These are phyloP conservation scores for Solanum virginianum DNA, from an alignment of 257 asterid genomes.

Conservation along the genomic window DNA sequence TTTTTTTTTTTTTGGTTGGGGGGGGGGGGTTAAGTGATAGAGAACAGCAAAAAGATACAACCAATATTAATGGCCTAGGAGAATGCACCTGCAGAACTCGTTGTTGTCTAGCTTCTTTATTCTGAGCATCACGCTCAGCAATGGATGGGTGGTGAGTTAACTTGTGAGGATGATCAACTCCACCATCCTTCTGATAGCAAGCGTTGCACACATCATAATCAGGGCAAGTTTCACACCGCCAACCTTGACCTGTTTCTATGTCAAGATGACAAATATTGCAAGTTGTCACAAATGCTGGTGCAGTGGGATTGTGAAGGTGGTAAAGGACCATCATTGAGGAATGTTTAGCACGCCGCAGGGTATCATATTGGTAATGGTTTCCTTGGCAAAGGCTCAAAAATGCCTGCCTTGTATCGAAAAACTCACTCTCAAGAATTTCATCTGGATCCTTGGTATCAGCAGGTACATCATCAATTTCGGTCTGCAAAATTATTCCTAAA, in stretches of 20 bases:
- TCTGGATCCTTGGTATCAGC: conserved; percentile 77
- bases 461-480: conserved; percentile 51
- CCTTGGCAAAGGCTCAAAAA: conserved; percentile 97
- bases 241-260: conserved; percentile 94
- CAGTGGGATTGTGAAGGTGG: conserved; percentile 98
- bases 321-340: conserved; percentile 98
- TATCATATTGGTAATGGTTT: conserved; percentile 95
- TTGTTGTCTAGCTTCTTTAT: conserved; percentile 79
- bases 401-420: conserved; percentile 98
- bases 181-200: conserved; percentile 84
- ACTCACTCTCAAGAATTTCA: conserved; percentile 90
- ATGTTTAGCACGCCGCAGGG: conserved; percentile 96
- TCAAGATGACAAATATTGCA: conserved; percentile 69
- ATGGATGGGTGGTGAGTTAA: conserved; percentile 68
- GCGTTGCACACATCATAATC: conserved; percentile 87
- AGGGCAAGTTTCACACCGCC: conserved; percentile 96
- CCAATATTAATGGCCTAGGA: neutral
- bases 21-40: neutral
- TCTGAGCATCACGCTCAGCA: conserved; percentile 80
- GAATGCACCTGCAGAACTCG: conserved; percentile 70
- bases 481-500: conserved; percentile 35
- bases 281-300: conserved; percentile 79
- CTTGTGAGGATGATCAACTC: conserved; percentile 74
- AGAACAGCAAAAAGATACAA: neutral
- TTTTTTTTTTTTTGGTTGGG: too few species aligned